Evolutionary conservation across 257 asterid genomes (phyloP).

Genomic region (Jacaranda mimosifolia): DNA sequence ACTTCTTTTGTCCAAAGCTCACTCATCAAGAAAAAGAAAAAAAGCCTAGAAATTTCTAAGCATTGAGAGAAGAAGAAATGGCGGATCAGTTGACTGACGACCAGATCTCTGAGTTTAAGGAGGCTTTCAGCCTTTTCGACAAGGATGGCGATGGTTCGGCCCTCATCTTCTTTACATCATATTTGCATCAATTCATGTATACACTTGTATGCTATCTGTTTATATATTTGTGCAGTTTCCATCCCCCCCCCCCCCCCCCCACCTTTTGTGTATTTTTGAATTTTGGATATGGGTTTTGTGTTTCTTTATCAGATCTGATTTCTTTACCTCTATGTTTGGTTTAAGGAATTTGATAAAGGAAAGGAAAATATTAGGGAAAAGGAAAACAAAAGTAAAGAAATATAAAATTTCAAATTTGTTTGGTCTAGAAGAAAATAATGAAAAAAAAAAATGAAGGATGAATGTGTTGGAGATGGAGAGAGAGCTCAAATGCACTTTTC

Average conservation of each 20-base stretch:
- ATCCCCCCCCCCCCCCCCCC: no score
- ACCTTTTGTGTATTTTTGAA: background rate
- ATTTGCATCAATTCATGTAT: background rate
- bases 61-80: constrained; percentile 41
- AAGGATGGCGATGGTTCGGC: constrained; percentile 61
- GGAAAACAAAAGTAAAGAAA: no score
- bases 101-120: constrained; percentile 76
- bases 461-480: no score
- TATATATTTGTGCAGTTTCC: background rate
- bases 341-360: no score
- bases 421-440: no score
- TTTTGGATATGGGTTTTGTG: constrained; percentile 4
- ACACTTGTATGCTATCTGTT: background rate
- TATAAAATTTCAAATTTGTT: no score
- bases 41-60: background rate
- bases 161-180: background rate
- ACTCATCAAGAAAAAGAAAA: background rate
- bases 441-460: no score
- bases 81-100: constrained; percentile 72
- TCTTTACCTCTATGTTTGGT: no score
- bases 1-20: background rate
- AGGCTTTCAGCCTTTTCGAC: constrained; percentile 75
- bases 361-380: no score
- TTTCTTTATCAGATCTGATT: constrained; percentile 39
- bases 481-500: no score